Conservation (phyloP, 2,329 filamentous ascomycete species). For the Aulographum hederae region DNA sequence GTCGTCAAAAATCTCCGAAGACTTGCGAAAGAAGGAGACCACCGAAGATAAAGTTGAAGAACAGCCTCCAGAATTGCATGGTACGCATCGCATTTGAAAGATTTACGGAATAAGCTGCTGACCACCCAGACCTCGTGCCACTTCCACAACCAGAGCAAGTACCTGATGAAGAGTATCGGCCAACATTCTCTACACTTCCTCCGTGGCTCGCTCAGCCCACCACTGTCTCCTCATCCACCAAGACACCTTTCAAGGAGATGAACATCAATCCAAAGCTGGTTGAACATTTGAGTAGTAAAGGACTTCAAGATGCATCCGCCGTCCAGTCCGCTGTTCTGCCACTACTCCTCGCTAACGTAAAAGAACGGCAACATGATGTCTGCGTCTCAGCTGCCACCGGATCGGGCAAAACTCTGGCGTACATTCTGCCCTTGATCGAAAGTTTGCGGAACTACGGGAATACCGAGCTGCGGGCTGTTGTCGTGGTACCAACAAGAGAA, state of each 20-base stretch:
- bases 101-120: constrained; percentile 1
- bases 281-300: constrained; percentile 45
- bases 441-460: constrained; percentile 41
- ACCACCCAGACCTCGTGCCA: constrained; percentile 22
- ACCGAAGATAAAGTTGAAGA: constrained; percentile 8
- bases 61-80: constrained; percentile 31
- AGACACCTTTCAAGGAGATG: constrained; percentile 43
- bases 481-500: constrained; percentile 83
- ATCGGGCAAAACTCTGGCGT: constrained; percentile 87
- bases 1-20: constrained; percentile 12
- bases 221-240: constrained; percentile 43
- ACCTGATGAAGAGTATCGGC: constrained; percentile 35
- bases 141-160: constrained; percentile 59
- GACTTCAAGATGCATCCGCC: constrained; percentile 55
- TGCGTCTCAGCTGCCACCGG: constrained; percentile 87
- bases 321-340: constrained; percentile 69
- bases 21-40: constrained; percentile 6
- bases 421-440: constrained; percentile 70
- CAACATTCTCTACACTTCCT: constrained; percentile 63
- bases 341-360: constrained; percentile 49
- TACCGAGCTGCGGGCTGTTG: constrained; percentile 55
- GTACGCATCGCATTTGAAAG: constrained; percentile 7
- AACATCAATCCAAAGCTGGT: constrained; percentile 43
- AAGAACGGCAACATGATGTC: constrained; percentile 52
- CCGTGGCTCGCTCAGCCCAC: constrained; percentile 63